Conservation (phyloP, 441 rosid species). For the Adansonia gregorii region DNA sequence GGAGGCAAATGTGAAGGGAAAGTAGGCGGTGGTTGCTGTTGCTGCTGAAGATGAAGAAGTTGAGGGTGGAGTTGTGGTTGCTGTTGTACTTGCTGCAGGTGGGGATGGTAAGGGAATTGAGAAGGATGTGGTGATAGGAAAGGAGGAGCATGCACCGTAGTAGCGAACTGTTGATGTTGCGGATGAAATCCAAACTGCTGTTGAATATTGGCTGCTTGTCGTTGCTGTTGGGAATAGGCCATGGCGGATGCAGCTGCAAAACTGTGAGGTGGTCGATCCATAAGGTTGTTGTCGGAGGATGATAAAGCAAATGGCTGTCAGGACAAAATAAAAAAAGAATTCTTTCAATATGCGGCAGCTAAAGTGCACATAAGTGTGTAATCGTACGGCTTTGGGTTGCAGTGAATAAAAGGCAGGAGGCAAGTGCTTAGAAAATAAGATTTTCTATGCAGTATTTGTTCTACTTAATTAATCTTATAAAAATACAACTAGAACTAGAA, state of each 20-base stretch:
- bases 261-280: conserved; percentile 80
- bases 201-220: conserved; percentile 60
- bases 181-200: conserved; percentile 79
- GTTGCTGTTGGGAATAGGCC: conserved; percentile 82
- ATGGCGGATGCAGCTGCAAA: conserved; percentile 77
- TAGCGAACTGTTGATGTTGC: conserved; percentile 78
- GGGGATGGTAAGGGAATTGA: conserved; percentile 83
- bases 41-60: conserved; percentile 64
- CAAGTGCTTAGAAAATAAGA: background rate
- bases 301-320: background rate
- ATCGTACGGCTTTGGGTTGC: background rate
- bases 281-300: conserved; percentile 24
- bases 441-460: background rate
- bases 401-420: background rate
- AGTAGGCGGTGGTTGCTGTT: conserved; percentile 57
- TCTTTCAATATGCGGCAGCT: background rate
- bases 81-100: conserved; percentile 59
- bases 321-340: background rate
- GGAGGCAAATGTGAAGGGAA: conserved; percentile 74
- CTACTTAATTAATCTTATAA: background rate
- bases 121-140: conserved; percentile 80
- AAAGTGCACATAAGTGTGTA: background rate
- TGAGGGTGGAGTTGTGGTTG: conserved; percentile 68
- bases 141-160: conserved; percentile 54
- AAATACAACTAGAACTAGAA: background rate